These are phyloP conservation scores for Corynespora cassiicola DNA, from an alignment of 2,329 filamentous ascomycete genomes.

Conservation along the genomic window DNA sequence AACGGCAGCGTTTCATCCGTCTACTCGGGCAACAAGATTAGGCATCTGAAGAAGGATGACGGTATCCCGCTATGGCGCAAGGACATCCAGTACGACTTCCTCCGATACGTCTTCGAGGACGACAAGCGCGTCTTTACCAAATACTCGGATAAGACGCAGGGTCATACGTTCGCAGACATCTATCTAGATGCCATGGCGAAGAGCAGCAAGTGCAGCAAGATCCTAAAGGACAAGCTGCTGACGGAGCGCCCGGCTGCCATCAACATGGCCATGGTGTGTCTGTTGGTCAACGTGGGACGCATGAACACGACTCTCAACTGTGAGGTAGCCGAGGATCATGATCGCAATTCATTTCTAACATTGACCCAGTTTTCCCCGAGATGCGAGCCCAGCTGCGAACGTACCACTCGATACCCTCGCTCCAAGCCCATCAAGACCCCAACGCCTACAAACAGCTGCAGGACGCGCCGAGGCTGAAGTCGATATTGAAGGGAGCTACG, in stretches of 20 bases:
- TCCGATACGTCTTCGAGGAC: constrained; percentile 80
- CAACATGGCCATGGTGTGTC: constrained; percentile 99
- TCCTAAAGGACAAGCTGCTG: constrained; percentile 93
- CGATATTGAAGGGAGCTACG: constrained; percentile 94
- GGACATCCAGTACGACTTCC: constrained; percentile 89
- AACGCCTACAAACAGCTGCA: constrained; percentile 98
- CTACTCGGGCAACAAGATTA: constrained; percentile 77
- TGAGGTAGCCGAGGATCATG: constrained; percentile 53
- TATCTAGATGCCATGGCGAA: constrained; percentile 99
- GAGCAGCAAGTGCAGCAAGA: constrained; percentile 99
- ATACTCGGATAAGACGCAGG: constrained; percentile 81
- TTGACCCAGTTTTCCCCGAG: constrained; percentile 84
- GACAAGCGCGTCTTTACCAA: constrained; percentile 84
- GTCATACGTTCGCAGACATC: constrained; percentile 83
- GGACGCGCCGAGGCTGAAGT: constrained; percentile 94
- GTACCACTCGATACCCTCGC: constrained; percentile 95
- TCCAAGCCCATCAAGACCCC: constrained; percentile 93
- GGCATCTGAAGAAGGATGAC: constrained; percentile 87
- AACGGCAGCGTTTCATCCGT: constrained; percentile 71
- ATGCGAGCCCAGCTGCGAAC: constrained; percentile 98
- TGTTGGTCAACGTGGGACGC: constrained; percentile 93
- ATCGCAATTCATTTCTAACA: constrained; percentile 18
- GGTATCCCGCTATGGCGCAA: constrained; percentile 85
- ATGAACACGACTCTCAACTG: constrained; percentile 99
- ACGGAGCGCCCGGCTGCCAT: constrained; percentile 91